These are phyloP conservation scores for Sequoia sempervirens DNA, from an alignment of 75 land plant genomes.

Conservation along the genomic window DNA sequence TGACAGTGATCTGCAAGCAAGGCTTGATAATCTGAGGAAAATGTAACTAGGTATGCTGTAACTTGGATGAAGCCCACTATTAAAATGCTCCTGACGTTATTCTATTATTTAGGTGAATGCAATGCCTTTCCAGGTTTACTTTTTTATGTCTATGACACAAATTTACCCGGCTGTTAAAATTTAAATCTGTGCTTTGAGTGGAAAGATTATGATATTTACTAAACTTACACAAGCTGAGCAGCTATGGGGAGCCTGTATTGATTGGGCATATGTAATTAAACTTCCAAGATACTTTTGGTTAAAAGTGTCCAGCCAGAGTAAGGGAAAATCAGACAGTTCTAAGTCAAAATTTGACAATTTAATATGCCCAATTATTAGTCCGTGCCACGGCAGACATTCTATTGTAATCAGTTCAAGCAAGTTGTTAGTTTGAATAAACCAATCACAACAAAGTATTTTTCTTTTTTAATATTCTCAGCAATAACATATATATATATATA, in stretches of 20 bases:
- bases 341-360: not conserved
- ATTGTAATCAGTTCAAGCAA: too few species aligned
- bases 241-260: not conserved
- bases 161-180: not conserved
- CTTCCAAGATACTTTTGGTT: not conserved
- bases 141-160: not conserved
- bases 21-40: conserved; percentile 81
- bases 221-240: not conserved
- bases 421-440: too few species aligned
- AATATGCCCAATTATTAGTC: too few species aligned
- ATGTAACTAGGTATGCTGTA: conserved; percentile 40
- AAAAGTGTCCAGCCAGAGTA: not conserved
- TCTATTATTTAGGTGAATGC: not conserved
- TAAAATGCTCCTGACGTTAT: not conserved
- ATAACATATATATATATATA: too few species aligned
- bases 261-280: not conserved
- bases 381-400: too few species aligned
- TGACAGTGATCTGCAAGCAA: conserved; percentile 85
- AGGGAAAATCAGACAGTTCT: not conserved
- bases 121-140: not conserved
- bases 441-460: too few species aligned
- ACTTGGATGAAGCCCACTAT: not conserved
- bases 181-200: not conserved
- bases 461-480: too few species aligned
- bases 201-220: not conserved